phyloP scores from a whole-genome alignment of 106 monocot genomes.

The Ottelia alismoides region DNA sequence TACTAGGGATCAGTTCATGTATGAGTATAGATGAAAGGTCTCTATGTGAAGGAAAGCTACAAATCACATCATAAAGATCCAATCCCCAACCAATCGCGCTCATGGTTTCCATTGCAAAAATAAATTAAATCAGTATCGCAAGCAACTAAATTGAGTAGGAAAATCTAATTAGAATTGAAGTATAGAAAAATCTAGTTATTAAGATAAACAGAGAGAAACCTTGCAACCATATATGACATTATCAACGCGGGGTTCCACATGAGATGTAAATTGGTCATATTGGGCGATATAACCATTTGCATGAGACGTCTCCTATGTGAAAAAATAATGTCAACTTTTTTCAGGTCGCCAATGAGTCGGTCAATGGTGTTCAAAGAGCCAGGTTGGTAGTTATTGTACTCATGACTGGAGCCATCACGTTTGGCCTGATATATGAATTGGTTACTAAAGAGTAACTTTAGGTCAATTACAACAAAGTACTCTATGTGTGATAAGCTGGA shows the following conservation, averaged over 20 bases:
- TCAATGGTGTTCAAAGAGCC: slow-evolving; percentile 92
- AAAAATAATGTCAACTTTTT: slow-evolving; percentile 87
- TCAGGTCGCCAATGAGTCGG: slow-evolving; percentile 58
- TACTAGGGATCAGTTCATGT: no score
- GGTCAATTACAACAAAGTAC: not conserved
- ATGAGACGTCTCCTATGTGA: slow-evolving; percentile 79
- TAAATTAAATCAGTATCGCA: not conserved
- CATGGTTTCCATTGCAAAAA: slow-evolving; percentile 82
- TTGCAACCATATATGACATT: slow-evolving; percentile 90
- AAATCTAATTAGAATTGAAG: no score
- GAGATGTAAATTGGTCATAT: slow-evolving; percentile 97
- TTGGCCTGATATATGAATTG: no score
- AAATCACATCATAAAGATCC: slow-evolving; percentile 70
- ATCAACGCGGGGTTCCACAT: slow-evolving; percentile 70
- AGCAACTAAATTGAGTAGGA: no score
- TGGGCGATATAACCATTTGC: slow-evolving; percentile 96
- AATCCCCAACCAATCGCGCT: slow-evolving; percentile 75
- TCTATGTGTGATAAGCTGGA: not conserved
- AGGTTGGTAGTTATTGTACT: slow-evolving; percentile 82
- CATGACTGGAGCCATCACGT: slow-evolving; percentile 84
- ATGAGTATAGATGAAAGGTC: no score
- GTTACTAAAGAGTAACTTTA: not conserved
- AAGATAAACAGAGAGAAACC: slow-evolving; percentile 19
- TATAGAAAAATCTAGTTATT: not conserved
- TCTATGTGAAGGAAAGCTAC: no score